Percentiles rank a stretch among this genome's conserved stretches.
These are phyloP conservation scores for Pseudonitzschia multistriata DNA, from an alignment of 108 stramenopile species.

Conservation along the genomic window DNA sequence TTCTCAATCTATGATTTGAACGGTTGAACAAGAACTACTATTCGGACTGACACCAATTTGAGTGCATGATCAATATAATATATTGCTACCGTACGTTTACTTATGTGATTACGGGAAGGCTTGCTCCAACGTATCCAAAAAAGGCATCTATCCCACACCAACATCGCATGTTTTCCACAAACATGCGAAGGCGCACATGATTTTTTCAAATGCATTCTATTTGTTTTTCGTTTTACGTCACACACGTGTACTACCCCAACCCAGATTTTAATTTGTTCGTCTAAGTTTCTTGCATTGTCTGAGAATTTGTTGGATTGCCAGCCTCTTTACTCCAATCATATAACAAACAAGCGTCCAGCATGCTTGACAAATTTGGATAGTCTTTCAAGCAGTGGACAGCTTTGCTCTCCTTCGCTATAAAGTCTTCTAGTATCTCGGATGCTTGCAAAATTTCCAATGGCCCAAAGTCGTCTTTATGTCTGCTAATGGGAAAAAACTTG, in stretches of 20 bases:
- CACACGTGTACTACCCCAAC: neutral
- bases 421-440: conserved; percentile 44
- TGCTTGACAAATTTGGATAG: conserved; percentile 42
- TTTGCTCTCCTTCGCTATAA: conserved; percentile 42
- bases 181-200: neutral
- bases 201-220: neutral
- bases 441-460: conserved; percentile 50
- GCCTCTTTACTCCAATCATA: conserved; percentile 55
- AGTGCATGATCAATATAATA: too few species aligned
- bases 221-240: neutral
- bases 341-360: conserved; percentile 48
- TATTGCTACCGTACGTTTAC: too few species aligned
- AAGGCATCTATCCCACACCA: neutral
- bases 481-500: conserved; percentile 45
- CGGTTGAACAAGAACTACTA: too few species aligned
- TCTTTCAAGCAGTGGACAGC: conserved; percentile 51
- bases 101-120: too few species aligned
- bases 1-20: too few species aligned
- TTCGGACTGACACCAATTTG: too few species aligned
- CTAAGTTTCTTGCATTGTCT: neutral
- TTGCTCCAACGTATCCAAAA: neutral
- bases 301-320: conserved; percentile 1
- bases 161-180: neutral
- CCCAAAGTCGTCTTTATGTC: conserved; percentile 43
- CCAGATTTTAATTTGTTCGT: neutral